Evolutionary conservation across 805 yeast genomes (phyloP).

Genomic region (Peterozyma toletana): DNA sequence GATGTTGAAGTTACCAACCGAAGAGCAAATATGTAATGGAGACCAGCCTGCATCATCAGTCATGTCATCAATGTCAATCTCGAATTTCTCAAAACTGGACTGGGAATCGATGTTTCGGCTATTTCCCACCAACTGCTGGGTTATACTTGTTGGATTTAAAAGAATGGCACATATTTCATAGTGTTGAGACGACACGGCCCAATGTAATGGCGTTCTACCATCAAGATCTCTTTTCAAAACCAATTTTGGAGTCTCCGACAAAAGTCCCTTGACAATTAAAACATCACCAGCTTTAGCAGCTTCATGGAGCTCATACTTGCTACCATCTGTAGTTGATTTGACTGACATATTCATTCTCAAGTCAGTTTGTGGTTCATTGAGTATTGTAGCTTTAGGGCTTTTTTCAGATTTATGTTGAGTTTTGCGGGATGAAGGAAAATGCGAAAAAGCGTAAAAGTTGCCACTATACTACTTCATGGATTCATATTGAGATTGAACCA

Average conservation of each 20-base stretch:
- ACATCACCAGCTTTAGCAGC: slow-evolving; percentile 61
- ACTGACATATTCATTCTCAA: neutral
- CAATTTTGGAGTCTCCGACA: slow-evolving; percentile 41
- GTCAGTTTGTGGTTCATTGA: too few species aligned
- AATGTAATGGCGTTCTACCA: slow-evolving; percentile 74
- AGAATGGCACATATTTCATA: slow-evolving; percentile 42
- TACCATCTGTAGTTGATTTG: neutral
- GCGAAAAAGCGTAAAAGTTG: too few species aligned
- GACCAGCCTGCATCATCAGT: slow-evolving; percentile 83
- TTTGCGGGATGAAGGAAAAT: too few species aligned
- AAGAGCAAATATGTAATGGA: slow-evolving; percentile 74
- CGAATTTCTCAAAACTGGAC: slow-evolving; percentile 11
- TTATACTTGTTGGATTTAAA: slow-evolving; percentile 26
- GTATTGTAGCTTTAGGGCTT: too few species aligned
- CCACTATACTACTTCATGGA: too few species aligned
- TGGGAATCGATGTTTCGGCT: slow-evolving; percentile 2
- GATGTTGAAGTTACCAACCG: slow-evolving; percentile 58
- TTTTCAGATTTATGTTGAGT: too few species aligned
- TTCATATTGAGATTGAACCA: too few species aligned
- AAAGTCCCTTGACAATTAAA: slow-evolving; percentile 40
- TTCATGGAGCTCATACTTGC: slow-evolving; percentile 35
- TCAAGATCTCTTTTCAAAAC: slow-evolving; percentile 55
- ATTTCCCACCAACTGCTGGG: slow-evolving; percentile 3
- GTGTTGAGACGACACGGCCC: slow-evolving; percentile 74
- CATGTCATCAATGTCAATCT: slow-evolving; percentile 59